A percentile compares a stretch with the other conserved stretches of the same genome.
These are phyloP conservation scores for Ceratobasidium sp. DNA, from an alignment of 1,284 basidiomycete species.

Conservation along the genomic window DNA sequence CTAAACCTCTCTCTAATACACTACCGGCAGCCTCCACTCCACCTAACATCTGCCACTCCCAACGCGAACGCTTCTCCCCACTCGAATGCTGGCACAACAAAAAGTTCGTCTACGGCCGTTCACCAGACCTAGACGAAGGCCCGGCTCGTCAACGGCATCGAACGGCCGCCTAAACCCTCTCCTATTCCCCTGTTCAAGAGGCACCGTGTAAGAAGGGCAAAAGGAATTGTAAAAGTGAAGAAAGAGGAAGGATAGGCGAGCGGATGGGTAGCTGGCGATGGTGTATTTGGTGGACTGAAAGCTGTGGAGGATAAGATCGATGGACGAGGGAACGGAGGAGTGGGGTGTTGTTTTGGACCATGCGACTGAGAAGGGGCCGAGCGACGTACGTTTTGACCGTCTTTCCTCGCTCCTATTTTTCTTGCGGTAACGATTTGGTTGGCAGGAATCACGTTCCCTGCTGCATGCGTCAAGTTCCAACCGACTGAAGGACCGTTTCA, in stretches of 20 bases:
- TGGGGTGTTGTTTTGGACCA: slow-evolving; percentile 78
- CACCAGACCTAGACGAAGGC: slow-evolving; percentile 62
- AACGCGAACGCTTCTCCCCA: slow-evolving; percentile 77
- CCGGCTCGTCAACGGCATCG: slow-evolving; percentile 84
- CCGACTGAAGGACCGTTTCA: slow-evolving; percentile 73
- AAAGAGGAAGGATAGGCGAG: slow-evolving; percentile 54
- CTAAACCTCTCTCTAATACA: no score
- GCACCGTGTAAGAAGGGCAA: slow-evolving; percentile 56
- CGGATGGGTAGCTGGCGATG: slow-evolving; percentile 46
- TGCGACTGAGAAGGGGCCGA: slow-evolving; percentile 67
- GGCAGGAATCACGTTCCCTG: slow-evolving; percentile 59
- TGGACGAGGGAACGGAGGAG: slow-evolving; percentile 82
- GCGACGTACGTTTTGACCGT: slow-evolving; percentile 71
- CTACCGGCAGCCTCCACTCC: neutral
- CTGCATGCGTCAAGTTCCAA: slow-evolving; percentile 56
- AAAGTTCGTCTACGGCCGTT: slow-evolving; percentile 80
- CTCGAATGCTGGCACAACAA: slow-evolving; percentile 96
- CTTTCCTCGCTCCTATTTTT: neutral
- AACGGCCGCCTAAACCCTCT: slow-evolving; percentile 77
- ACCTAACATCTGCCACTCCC: slow-evolving; percentile 72
- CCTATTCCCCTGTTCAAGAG: slow-evolving; percentile 65
- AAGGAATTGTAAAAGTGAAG: slow-evolving; percentile 52
- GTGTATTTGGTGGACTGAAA: slow-evolving; percentile 43
- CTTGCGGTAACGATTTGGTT: neutral
- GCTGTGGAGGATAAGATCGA: slow-evolving; percentile 83